Base-by-base conservation (phyloP, 257 asterid genomes). In the Solanum megistacrolobum region DNA sequence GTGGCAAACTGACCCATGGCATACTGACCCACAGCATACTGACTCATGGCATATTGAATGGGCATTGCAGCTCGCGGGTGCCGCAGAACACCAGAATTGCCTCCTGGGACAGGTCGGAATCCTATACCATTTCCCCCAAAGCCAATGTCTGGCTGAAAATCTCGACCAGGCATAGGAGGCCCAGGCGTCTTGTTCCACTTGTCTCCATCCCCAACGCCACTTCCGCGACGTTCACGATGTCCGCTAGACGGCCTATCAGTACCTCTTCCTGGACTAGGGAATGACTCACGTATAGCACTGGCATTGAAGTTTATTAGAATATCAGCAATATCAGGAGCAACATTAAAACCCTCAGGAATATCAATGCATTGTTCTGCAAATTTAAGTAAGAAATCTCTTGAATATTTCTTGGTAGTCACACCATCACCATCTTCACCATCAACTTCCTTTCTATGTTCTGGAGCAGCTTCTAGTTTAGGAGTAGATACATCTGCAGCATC, bases 401-500 rank as follows among this genome's bases (percentile, higher is more conserved):
- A 92, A 89, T 97, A 97, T 89, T 89, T 93, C 90, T 94, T 97
- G 14, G 92, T 92, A 72, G 31, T 86, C 74, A 84, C 85, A 78
- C 87, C 98, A 88, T 90, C 85, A 52, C 41, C 91, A 89, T 93
- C 92, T 60, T 87, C 93, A 81, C 90, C 90, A 87, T 86, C 32
- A 82, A 21, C 90, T 85, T 89, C 91, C 85, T 90, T 88, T 75
- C 86, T 90, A 43, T 81, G 89, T 48, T 86, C 92, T 34, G 85
- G 68, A 81, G 94, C 88, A 84, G 95, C 85, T 88, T 84, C 94
- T 88, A 93, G 86, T 83, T 92, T 92, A 35, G 97, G 96, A 10
- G 95, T 94, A 91, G 96, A 91, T 72, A 90, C 90, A 88, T 97
- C 99, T 79, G 97, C 98, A 27, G 96, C 99, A 93, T 94, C 98